phyloP scores from a whole-genome alignment of 2,329 filamentous ascomycete species.

The Monosporascus sp. region DNA sequence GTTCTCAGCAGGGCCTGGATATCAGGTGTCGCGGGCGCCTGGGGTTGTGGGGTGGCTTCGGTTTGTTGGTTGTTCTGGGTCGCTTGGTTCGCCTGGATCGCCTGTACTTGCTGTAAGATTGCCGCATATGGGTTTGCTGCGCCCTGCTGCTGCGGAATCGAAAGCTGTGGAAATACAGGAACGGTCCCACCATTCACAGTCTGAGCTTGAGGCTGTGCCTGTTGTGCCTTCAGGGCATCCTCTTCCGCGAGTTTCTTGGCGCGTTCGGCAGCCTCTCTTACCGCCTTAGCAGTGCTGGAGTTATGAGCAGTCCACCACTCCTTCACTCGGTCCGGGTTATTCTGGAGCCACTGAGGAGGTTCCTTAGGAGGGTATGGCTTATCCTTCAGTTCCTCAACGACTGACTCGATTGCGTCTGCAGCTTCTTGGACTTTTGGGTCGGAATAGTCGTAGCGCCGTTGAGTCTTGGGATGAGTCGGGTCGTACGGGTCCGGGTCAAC shows the following conservation, averaged over 20 bases:
- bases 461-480: constrained; percentile 25
- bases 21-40: constrained; percentile 15
- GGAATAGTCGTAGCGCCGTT: constrained; percentile 33
- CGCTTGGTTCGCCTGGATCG: constrained; percentile 14
- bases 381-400: constrained; percentile 37
- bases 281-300: constrained; percentile 33
- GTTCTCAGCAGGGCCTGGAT: constrained; percentile 22
- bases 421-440: constrained; percentile 40
- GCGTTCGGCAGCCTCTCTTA: constrained; percentile 33
- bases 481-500: constrained; percentile 36
- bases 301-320: constrained; percentile 50
- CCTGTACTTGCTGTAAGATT: constrained; percentile 23
- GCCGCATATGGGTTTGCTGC: constrained; percentile 14
- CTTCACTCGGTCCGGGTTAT: constrained; percentile 40
- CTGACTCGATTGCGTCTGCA: constrained; percentile 37
- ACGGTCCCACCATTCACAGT: no score
- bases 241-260: constrained; percentile 30
- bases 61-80: constrained; percentile 10
- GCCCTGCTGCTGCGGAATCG: constrained; percentile 5
- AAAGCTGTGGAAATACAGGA: no score
- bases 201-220: constrained; percentile 10
- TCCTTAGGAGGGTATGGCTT: constrained; percentile 46
- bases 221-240: constrained; percentile 21
- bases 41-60: constrained; percentile 11
- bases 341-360: constrained; percentile 48